Base-by-base conservation (phyloP, 2,329 filamentous ascomycete genomes). In the Calcarisporium arbuscula region DNA sequence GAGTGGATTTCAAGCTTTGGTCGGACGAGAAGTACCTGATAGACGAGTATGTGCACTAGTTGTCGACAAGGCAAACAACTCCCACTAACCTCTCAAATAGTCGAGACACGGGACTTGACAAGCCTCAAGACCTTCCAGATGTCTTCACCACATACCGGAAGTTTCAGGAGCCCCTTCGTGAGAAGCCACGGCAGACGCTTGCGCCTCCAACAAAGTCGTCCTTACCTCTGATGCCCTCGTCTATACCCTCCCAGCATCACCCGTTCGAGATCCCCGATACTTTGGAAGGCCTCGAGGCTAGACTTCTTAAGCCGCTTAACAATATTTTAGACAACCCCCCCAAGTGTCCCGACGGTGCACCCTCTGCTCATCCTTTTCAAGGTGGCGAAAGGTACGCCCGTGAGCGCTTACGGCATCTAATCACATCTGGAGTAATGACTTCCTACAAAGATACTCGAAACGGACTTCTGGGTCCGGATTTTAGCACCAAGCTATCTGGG, bases 141-240 rank as follows among this genome's bases (percentile, higher is more conserved):
- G 68, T 89, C 3, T 90, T 87, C 52, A 88, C 85, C 0, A 72
- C 72, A 0, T 90, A 82, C 47, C 73, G 82, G 7, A 88, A 87
- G 56, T 72, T 69, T 3, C 72, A 85, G 34, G 84, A 88, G 44
- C 83, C 83, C 1, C 62, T 89, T 3, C 72, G 80, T 27, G 65
- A 76, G 25, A 73, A 72, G 10, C 83, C 85, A 5, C 71, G 83
- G 26, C 52, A 64, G 2, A 53, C 67, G 1, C 52, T 84, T 2
- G 67, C 79, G 1, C 61, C 58, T 2, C 80, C 80, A 0, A 48
- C 56, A 2, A 60, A 64, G 16, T 53, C 53, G 2, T 56, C 60
- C 2, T 57, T 92, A 5, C 82, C 80, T 2, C 63, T 72, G 0
- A 58, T 80, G 3, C 77, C 81, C 2, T 50, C 60, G 1, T 53